Conservation (phyloP, 2,329 filamentous ascomycete species). For the Aureobasidium leucospermi region DNA sequence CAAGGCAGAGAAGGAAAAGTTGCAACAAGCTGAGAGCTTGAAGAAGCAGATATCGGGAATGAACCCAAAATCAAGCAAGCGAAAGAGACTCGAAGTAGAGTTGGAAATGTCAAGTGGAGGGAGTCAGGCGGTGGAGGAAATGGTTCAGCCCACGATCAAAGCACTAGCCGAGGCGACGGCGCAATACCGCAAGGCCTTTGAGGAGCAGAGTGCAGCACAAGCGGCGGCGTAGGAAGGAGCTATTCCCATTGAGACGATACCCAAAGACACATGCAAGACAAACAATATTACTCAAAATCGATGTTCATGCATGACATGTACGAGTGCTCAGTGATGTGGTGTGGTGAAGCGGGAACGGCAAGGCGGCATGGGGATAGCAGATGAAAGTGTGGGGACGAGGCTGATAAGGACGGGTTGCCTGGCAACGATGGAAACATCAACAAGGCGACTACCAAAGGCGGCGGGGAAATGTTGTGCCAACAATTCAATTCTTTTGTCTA, state of each 20-base stretch:
- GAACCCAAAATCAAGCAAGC: constrained; percentile 66
- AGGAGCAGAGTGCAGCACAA: constrained; percentile 41
- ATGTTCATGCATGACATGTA: not conserved
- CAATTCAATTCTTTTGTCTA: not conserved
- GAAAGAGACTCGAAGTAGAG: constrained; percentile 55
- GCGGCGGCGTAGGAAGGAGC: not conserved
- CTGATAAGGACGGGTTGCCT: constrained; percentile 8
- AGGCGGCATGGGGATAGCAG: not conserved
- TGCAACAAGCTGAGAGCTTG: constrained; percentile 56
- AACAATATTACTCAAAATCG: not conserved
- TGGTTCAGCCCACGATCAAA: constrained; percentile 67
- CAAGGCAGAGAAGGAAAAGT: constrained; percentile 69
- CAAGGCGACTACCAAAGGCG: not conserved
- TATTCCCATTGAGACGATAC: not conserved
- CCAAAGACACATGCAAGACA: not conserved
- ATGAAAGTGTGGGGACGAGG: constrained; percentile 1
- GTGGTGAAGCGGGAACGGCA: not conserved
- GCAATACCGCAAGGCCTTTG: constrained; percentile 65
- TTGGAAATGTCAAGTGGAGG: constrained; percentile 66
- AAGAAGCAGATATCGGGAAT: constrained; percentile 65
- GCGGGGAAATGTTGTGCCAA: constrained; percentile 6
- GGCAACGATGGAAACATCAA: constrained; percentile 10
- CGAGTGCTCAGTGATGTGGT: not conserved
- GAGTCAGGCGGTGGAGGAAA: constrained; percentile 62
- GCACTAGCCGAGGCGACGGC: constrained; percentile 62